Conservation (phyloP, 768 basidiomycete genomes). For the Dioszegia hungarica region DNA sequence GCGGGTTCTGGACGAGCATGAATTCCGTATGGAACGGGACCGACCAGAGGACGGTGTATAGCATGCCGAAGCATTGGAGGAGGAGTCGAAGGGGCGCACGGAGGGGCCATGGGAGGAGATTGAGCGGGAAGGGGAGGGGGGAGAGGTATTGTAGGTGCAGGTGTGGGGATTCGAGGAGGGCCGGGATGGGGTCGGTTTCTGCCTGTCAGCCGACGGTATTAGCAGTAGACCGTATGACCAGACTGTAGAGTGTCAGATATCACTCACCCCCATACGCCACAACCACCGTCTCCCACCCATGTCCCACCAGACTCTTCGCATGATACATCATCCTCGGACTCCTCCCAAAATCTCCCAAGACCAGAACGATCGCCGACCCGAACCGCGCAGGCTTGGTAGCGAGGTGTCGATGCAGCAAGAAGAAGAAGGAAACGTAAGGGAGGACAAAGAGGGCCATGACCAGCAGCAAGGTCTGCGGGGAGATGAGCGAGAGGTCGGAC, state of each 20-base stretch:
- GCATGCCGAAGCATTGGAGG: constrained; percentile 63
- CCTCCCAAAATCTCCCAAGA: constrained; percentile 91
- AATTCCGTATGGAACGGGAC: constrained; percentile 63
- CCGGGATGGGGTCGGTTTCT: constrained; percentile 75
- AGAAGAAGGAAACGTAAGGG: constrained; percentile 6
- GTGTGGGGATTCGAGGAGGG: constrained; percentile 63
- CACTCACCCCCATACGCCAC: constrained; percentile 82
- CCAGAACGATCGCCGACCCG: constrained; percentile 76
- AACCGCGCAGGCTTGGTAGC: constrained; percentile 11
- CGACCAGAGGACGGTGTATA: constrained; percentile 59
- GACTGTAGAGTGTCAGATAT: too few relatives aligned
- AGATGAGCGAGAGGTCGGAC: constrained; percentile 5
- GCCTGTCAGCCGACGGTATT: constrained; percentile 2
- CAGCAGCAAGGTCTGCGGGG: background rate
- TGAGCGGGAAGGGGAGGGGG: constrained; percentile 57
- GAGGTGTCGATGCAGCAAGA: constrained; percentile 2
- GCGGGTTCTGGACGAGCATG: constrained; percentile 95
- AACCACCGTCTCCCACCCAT: constrained; percentile 69
- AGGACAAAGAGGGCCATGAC: constrained; percentile 11
- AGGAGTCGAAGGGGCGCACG: constrained; percentile 72
- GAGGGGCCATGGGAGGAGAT: constrained; percentile 56
- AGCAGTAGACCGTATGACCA: too few relatives aligned
- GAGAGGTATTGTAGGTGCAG: constrained; percentile 67
- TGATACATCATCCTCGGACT: constrained; percentile 99
- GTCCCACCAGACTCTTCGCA: constrained; percentile 80